Conservation (phyloP, 192 early-diverging fungal species). For the Podila epigama region DNA sequence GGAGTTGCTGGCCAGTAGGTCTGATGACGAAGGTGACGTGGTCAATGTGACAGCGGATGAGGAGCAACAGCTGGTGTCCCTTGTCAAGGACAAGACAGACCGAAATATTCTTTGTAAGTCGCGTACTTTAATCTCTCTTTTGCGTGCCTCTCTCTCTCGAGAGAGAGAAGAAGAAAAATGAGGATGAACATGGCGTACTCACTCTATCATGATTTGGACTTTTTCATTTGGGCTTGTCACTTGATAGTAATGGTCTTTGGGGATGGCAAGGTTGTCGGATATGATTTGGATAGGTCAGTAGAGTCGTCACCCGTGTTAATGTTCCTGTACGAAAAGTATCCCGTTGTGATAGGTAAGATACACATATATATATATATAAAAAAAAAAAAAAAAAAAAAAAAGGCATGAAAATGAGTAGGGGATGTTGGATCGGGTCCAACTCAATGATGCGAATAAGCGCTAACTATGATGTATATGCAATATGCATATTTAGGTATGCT, state of each 20-base stretch:
- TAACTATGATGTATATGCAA: no score
- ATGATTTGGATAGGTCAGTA: slow-evolving; percentile 8
- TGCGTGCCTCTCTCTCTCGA: no score
- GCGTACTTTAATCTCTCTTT: neutral
- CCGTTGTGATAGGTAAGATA: slow-evolving; percentile 34
- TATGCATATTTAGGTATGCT: slow-evolving; percentile 19
- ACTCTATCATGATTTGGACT: no score
- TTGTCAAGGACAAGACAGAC: neutral
- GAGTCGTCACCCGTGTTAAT: neutral
- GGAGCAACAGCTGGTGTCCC: neutral
- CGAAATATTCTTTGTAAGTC: slow-evolving; percentile 26
- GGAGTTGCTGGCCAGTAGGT: neutral
- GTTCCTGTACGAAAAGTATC: slow-evolving; percentile 24
- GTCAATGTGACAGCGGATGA: neutral
- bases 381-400: no score
- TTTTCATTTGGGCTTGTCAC: neutral
- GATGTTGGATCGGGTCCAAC: no score
- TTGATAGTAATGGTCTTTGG: slow-evolving; percentile 27
- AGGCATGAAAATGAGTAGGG: neutral
- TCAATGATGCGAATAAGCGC: neutral
- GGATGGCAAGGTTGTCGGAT: slow-evolving; percentile 9
- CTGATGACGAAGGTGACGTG: neutral
- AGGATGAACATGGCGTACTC: no score
- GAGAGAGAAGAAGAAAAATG: no score
- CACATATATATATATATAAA: no score